A percentile compares a stretch with the other conserved stretches of the same genome.
Conservation (phyloP, 2,329 filamentous ascomycete genomes). For the Ophiobolus disseminans region DNA sequence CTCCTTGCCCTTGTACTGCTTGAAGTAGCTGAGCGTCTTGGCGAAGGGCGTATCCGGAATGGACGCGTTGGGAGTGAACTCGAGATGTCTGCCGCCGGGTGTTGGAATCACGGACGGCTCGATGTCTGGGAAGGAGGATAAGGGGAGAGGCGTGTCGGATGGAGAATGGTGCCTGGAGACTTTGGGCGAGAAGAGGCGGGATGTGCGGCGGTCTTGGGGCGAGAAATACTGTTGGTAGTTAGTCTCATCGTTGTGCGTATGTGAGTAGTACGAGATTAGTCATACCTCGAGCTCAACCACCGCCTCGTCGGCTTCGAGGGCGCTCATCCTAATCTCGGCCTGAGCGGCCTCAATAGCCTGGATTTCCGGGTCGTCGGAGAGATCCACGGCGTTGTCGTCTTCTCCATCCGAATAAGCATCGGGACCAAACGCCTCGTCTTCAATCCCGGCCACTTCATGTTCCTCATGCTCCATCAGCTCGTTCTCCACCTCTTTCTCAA, state of each 20-base stretch:
- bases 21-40: constrained; percentile 27
- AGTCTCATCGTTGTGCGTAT: not conserved
- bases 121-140: not conserved
- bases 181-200: not conserved
- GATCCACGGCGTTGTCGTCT: not conserved
- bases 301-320: not conserved
- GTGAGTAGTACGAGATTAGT: too few species aligned
- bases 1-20: constrained; percentile 18
- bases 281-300: not conserved
- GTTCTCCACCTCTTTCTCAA: not conserved
- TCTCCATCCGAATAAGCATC: not conserved
- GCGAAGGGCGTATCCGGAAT: constrained; percentile 22
- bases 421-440: not conserved
- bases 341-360: not conserved
- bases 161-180: not conserved
- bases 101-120: not conserved
- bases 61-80: constrained; percentile 7
- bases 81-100: constrained; percentile 9
- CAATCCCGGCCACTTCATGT: not conserved
- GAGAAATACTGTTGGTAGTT: not conserved
- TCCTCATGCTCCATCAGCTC: not conserved
- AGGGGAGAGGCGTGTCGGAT: constrained; percentile 1
- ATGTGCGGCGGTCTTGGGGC: not conserved
- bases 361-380: not conserved
- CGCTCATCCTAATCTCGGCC: not conserved